Percentiles rank a stretch among this genome's conserved stretches.
Evolutionary conservation across 148 eudicot species (phyloP).

Genomic region (Rhododendron ovatum): DNA sequence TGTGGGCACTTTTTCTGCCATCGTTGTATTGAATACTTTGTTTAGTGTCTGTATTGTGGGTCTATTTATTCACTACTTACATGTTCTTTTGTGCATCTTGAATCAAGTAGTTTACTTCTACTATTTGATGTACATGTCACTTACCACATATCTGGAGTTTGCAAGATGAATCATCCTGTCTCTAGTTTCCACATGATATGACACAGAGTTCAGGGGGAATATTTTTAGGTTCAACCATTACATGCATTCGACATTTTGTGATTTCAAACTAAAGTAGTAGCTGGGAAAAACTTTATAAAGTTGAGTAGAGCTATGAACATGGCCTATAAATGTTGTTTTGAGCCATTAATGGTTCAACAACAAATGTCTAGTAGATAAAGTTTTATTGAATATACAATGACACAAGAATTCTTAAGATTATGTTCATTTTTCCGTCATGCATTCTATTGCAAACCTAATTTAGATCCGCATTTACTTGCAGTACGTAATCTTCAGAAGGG

Average conservation of each 20-base stretch:
- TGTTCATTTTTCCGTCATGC: background rate
- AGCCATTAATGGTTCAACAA: background rate
- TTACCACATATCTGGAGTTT: background rate
- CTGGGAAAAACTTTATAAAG: background rate
- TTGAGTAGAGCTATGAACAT: background rate
- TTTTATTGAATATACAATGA: background rate
- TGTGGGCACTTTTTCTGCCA: background rate
- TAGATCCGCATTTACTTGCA: constrained; percentile 8
- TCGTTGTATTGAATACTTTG: background rate
- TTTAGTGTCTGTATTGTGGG: background rate
- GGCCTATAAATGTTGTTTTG: background rate
- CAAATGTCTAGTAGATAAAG: background rate
- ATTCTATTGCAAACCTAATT: background rate
- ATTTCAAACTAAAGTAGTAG: background rate
- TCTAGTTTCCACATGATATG: background rate
- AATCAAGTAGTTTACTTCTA: background rate
- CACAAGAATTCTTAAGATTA: background rate
- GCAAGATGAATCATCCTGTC: background rate
- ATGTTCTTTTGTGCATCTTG: background rate
- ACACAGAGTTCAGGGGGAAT: background rate
- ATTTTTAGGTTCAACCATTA: background rate
- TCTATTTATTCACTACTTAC: background rate
- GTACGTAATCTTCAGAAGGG: constrained; percentile 37
- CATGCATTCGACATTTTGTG: background rate
- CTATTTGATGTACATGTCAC: background rate